Percentiles rank a stretch among this genome's conserved stretches.
Evolutionary conservation across 208 protist species (phyloP).

Genomic region (Naegleria fowleri): DNA sequence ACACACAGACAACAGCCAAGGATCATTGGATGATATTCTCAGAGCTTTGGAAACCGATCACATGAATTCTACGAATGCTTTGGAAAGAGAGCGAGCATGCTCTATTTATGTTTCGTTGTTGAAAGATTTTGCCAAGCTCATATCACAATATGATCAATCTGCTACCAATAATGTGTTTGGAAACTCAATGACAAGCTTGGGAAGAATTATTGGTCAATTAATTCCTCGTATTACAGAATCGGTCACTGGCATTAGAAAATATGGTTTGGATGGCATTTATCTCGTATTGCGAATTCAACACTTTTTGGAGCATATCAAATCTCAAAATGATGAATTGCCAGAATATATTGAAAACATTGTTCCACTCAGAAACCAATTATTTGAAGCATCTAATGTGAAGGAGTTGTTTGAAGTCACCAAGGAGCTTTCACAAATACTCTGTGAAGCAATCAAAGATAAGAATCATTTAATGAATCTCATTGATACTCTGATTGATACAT

Average conservation of each 20-base stretch:
- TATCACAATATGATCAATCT: background rate
- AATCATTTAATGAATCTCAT: background rate
- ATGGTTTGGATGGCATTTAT: constrained; percentile 14
- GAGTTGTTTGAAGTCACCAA: background rate
- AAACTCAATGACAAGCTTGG: background rate
- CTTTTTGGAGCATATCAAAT: background rate
- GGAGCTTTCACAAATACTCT: background rate
- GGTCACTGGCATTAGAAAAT: background rate
- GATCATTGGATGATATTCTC: background rate
- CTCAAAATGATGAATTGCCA: background rate
- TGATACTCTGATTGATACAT: background rate
- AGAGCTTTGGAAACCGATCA: background rate
- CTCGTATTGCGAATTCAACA: constrained; percentile 8
- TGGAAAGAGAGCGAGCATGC: background rate
- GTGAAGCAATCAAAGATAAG: background rate
- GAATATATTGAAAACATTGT: background rate
- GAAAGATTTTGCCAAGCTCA: constrained; percentile 10
- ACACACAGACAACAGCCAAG: background rate
- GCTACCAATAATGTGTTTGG: background rate
- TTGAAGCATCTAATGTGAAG: background rate
- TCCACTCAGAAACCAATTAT: background rate
- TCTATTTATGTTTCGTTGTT: background rate
- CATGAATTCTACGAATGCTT: background rate
- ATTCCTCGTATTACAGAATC: constrained; percentile 8
- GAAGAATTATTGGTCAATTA: background rate